Base-by-base conservation (phyloP, 805 yeast species). In the Sugiyamaella qingdaonensis region DNA sequence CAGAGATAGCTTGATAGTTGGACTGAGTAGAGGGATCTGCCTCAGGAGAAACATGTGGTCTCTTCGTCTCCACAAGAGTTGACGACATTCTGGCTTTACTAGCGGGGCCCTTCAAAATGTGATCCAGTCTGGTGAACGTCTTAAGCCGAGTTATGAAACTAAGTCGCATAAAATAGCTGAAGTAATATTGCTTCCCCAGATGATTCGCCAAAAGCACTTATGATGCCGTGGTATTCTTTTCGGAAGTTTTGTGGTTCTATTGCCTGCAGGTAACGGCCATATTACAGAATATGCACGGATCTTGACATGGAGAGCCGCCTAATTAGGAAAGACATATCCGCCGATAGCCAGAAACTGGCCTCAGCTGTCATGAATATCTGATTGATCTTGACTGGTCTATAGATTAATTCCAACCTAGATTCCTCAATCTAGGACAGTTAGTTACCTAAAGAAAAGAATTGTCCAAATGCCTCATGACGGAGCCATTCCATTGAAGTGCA, bases 1-100 rank as follows among this genome's bases (percentile, higher is more conserved):
- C 76, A 2, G 67, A 60, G 62, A 87, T 84, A 29, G 69, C 58
- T 14, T 61, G 58, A 67, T 88, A 90, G 66, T 85, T 86, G 41
- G 96, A 88, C 46, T 83, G 73, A 2, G 97, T 87, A 1, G 95
- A 85, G 21, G 86, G 85, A 67, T 90, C 96, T 18, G 54, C n/a
- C 37, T 57, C 62, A 10, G 60, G 60, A 27, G 56, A 52, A n/a
- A 29, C 47, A 7, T 39, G 44, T 18, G 60, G 59, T 10, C 57
- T 14, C 10, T 33, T 43, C 18, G 29, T 21, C 31, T 56, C 53
- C 21, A 50, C 36, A n/a, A 53, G 44, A 2, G 57, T 27, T 24
- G 53, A 24, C 35, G 54, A 36, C 55, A 49, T 55, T 24, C 7
- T 24, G 29, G 29, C 29, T 24, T 24, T 24, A 24, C 29, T 24